Evolutionary conservation across 2,329 filamentous ascomycete species (phyloP).

Genomic region (Boeremia lycopersici): DNA sequence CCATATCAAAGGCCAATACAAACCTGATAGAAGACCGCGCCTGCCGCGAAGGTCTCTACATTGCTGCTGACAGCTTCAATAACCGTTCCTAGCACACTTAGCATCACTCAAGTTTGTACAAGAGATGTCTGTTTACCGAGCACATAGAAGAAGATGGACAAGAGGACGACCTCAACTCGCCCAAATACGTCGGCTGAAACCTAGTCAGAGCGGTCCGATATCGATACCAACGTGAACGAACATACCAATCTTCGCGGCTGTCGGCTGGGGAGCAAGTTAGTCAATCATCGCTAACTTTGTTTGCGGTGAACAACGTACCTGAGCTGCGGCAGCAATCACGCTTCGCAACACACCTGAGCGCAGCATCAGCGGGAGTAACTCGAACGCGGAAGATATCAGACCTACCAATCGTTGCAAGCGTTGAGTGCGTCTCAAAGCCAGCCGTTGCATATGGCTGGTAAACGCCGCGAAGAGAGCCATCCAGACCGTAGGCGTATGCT

Average conservation of each 20-base stretch:
- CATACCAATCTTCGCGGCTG: conserved; percentile 15
- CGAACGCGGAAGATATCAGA: background rate
- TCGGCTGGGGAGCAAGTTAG: background rate
- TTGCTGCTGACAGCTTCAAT: conserved; percentile 60
- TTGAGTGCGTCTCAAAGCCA: conserved; percentile 59
- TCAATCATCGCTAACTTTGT: background rate
- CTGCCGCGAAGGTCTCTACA: conserved; percentile 61
- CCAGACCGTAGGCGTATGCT: conserved; percentile 66
- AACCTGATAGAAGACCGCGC: conserved; percentile 33
- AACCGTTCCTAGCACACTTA: conserved; percentile 48
- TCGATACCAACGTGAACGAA: background rate
- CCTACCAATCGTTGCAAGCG: conserved; percentile 62
- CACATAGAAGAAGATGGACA: conserved; percentile 63
- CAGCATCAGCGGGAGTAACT: background rate
- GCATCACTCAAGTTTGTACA: background rate
- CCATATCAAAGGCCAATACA: background rate
- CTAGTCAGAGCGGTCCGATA: conserved; percentile 47
- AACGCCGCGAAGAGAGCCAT: conserved; percentile 56
- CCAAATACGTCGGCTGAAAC: conserved; percentile 68
- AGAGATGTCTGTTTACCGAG: conserved; percentile 38
- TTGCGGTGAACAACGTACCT: conserved; percentile 19
- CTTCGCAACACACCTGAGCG: conserved; percentile 55
- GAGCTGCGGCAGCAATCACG: conserved; percentile 65
- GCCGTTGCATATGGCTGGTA: conserved; percentile 60
- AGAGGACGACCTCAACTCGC: conserved; percentile 62